Evolutionary conservation across 1,284 basidiomycete genomes (phyloP).

Genomic region (Heterobasidion annosum): DNA sequence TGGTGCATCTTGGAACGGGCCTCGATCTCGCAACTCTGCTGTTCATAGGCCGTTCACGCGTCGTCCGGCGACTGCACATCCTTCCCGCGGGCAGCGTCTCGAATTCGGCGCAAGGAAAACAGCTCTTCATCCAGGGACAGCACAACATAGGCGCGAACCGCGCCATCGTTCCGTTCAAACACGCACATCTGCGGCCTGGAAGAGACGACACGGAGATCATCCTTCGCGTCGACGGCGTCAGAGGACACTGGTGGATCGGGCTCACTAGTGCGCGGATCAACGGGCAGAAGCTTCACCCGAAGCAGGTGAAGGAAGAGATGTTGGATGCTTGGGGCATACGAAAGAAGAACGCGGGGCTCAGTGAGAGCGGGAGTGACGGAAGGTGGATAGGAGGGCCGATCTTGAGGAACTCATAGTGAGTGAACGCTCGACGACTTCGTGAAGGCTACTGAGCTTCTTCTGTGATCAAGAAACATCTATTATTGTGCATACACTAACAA

Average conservation of each 20-base stretch:
- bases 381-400: constrained; percentile 12
- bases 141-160: constrained; percentile 26
- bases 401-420: constrained; percentile 6
- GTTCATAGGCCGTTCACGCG: constrained; percentile 24
- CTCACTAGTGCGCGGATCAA: constrained; percentile 24
- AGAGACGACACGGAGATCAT: constrained; percentile 27
- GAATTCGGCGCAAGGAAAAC: constrained; percentile 1
- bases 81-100: constrained; percentile 14
- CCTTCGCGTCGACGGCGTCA: constrained; percentile 24
- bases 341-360: constrained; percentile 4
- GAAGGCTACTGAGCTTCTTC: no score
- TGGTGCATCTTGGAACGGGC: constrained; percentile 23
- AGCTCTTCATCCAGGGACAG: constrained; percentile 30
- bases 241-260: constrained; percentile 32
- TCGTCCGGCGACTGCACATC: constrained; percentile 26
- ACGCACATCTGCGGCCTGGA: constrained; percentile 23
- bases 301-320: constrained; percentile 14
- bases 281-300: constrained; percentile 18
- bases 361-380: constrained; percentile 10
- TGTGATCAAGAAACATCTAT: no score
- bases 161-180: constrained; percentile 21
- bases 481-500: no score
- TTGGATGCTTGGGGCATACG: constrained; percentile 14
- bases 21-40: constrained; percentile 22
- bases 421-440: background rate